Conservation (phyloP, 2,329 filamentous ascomycete species). For the Ophiognomonia clavigignenti-juglandacearum region DNA sequence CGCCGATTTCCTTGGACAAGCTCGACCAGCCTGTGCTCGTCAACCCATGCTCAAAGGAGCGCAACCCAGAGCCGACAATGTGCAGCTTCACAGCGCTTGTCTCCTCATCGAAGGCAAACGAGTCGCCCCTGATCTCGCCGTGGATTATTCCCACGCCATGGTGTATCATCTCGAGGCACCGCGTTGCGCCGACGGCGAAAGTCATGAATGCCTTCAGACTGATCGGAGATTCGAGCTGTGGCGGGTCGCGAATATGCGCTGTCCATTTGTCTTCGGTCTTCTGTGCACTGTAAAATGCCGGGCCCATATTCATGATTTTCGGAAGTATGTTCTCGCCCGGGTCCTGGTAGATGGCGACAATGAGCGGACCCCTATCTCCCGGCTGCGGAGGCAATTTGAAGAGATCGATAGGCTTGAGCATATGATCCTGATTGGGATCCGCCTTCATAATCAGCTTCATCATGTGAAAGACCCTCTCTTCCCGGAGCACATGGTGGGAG, state of each 20-base stretch:
- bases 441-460: constrained; percentile 67
- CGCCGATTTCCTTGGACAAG: constrained; percentile 76
- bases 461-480: constrained; percentile 85
- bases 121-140: constrained; percentile 84
- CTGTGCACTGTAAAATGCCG: constrained; percentile 59
- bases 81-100: constrained; percentile 70
- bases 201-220: constrained; percentile 76
- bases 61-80: constrained; percentile 79
- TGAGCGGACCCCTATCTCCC: constrained; percentile 64
- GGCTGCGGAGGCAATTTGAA: constrained; percentile 64
- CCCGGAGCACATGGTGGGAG: constrained; percentile 73
- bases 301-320: constrained; percentile 71
- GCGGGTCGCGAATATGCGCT: constrained; percentile 37
- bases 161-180: constrained; percentile 87
- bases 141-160: constrained; percentile 83
- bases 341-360: constrained; percentile 77
- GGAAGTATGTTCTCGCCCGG: constrained; percentile 70
- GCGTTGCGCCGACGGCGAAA: constrained; percentile 82
- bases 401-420: constrained; percentile 75
- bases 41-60: constrained; percentile 87
- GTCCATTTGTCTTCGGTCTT: constrained; percentile 49
- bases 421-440: constrained; percentile 70
- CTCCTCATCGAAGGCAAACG: constrained; percentile 78
- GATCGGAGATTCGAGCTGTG: constrained; percentile 53
- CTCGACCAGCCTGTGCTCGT: constrained; percentile 81